A percentile compares a stretch with the other conserved stretches of the same genome.
Evolutionary conservation across 805 yeast genomes (phyloP).

Genomic region (Teunomyces barrocoloradensis): DNA sequence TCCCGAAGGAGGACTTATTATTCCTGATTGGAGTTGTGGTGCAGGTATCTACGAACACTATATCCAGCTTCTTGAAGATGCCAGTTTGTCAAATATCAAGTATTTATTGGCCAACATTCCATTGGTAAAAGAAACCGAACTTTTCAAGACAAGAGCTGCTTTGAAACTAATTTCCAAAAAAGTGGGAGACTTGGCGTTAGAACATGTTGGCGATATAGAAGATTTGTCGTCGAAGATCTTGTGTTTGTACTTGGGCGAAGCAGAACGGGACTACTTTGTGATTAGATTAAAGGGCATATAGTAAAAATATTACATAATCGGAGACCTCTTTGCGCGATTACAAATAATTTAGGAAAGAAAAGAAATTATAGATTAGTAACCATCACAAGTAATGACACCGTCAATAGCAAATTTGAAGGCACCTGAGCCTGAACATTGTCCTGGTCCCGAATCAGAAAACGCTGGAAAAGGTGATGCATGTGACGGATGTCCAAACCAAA

Average conservation of each 20-base stretch:
- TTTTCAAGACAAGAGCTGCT: constrained; percentile 27
- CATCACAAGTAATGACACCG: constrained; percentile 6
- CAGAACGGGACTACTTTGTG: constrained; percentile 18
- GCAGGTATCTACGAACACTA: constrained; percentile 58
- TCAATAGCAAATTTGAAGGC: constrained; percentile 34
- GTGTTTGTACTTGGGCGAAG: constrained; percentile 17
- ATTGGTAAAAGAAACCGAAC: constrained; percentile 26
- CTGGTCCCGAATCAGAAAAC: constrained; percentile 91
- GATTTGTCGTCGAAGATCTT: constrained; percentile 12
- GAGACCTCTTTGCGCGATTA: no score
- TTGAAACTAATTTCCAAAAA: constrained; percentile 51
- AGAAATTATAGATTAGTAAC: neutral
- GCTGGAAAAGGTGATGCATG: constrained; percentile 97
- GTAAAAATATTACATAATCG: neutral
- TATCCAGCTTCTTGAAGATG: constrained; percentile 28
- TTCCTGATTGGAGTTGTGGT: constrained; percentile 54
- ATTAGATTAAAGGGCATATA: constrained; percentile 7
- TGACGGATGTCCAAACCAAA: constrained; percentile 90
- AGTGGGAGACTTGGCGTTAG: constrained; percentile 42
- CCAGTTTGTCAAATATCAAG: constrained; percentile 24
- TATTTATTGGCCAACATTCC: constrained; percentile 48
- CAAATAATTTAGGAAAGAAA: neutral
- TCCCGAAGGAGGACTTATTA: constrained; percentile 39
- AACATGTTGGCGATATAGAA: constrained; percentile 3
- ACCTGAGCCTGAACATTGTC: constrained; percentile 96